Conservation (phyloP, 495 filamentous ascomycete species). For the Penicilliopsis zonata region DNA sequence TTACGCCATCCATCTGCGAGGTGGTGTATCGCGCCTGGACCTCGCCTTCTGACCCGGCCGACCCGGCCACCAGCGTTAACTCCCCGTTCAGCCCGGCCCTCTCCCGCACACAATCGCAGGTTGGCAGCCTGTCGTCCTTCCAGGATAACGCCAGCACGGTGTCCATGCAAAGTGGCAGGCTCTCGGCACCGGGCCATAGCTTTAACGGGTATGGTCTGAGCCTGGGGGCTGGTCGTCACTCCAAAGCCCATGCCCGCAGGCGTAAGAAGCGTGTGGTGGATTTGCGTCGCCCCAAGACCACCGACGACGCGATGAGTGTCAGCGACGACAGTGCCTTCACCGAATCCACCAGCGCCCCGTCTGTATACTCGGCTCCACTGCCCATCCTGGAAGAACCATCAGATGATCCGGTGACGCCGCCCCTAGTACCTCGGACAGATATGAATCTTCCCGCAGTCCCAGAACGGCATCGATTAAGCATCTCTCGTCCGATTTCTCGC, state of each 20-base stretch:
- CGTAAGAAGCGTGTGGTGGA: constrained; percentile 94
- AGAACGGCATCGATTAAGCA: constrained; percentile 24
- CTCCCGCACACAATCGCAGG: constrained; percentile 47
- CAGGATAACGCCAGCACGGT: constrained; percentile 31
- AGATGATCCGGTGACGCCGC: constrained; percentile 36
- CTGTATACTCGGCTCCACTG: constrained; percentile 30
- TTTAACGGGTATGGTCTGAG: constrained; percentile 45
- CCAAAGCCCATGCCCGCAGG: constrained; percentile 56
- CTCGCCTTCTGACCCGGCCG: constrained; percentile 58
- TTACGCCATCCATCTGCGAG: constrained; percentile 72
- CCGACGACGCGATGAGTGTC: constrained; percentile 40
- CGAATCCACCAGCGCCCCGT: constrained; percentile 24
- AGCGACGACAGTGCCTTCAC: constrained; percentile 37
- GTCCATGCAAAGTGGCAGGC: constrained; percentile 26
- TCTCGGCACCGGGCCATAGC: constrained; percentile 19
- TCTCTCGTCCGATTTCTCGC: constrained; percentile 15
- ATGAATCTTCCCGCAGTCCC: constrained; percentile 24
- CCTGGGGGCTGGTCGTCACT: constrained; percentile 50
- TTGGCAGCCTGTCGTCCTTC: constrained; percentile 45
- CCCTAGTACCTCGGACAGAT: constrained; percentile 21
- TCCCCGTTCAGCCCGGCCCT: constrained; percentile 41
- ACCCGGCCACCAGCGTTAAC: constrained; percentile 42
- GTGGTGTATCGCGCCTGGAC: constrained; percentile 89
- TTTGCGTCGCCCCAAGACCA: constrained; percentile 54
- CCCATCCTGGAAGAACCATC: constrained; percentile 26